phyloP scores from a whole-genome alignment of 352 stramenopile genomes.

The Globisporangium alternatum region DNA sequence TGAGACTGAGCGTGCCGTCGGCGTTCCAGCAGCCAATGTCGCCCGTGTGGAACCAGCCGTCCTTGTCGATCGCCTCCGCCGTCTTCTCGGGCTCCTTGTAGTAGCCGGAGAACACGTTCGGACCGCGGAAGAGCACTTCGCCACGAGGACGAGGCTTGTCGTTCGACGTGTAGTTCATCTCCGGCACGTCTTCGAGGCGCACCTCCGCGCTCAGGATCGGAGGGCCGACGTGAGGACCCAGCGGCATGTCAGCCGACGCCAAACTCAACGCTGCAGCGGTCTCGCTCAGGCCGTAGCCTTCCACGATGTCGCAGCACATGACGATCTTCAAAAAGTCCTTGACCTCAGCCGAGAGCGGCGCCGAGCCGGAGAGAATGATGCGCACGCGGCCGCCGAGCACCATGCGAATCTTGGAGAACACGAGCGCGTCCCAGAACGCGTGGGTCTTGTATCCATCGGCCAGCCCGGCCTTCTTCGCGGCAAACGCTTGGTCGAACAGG shows the following conservation, averaged over 20 bases:
- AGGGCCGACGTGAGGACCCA: conserved; percentile 91
- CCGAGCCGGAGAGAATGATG: conserved; percentile 92
- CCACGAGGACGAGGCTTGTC: conserved; percentile 70
- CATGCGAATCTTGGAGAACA: conserved; percentile 95
- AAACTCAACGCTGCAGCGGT: conserved; percentile 84
- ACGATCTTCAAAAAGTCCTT: conserved; percentile 96
- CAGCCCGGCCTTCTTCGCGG: conserved; percentile 51
- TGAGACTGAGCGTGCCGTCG: conserved; percentile 90
- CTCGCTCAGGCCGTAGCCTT: conserved; percentile 98
- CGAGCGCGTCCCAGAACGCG: conserved; percentile 91
- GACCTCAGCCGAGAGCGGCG: conserved; percentile 91
- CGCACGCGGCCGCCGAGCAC: conserved; percentile 90
- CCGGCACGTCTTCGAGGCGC: conserved; percentile 93
- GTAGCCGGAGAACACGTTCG: conserved; percentile 90
- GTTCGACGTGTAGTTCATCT: conserved; percentile 95
- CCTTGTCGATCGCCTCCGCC: conserved; percentile 85
- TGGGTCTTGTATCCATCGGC: conserved; percentile 59
- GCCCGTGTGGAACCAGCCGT: conserved; percentile 97
- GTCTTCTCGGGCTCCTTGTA: conserved; percentile 95
- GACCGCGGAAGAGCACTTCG: conserved; percentile 72
- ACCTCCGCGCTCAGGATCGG: conserved; percentile 88
- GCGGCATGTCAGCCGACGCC: conserved; percentile 43
- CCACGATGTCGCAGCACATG: conserved; percentile 89
- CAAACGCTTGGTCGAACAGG: conserved; percentile 69
- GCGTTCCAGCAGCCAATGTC: conserved; percentile 96